A percentile compares a stretch with the other conserved stretches of the same genome.
These are phyloP conservation scores for Penicillium expansum DNA, from an alignment of 2,329 filamentous ascomycete genomes.

Conservation along the genomic window DNA sequence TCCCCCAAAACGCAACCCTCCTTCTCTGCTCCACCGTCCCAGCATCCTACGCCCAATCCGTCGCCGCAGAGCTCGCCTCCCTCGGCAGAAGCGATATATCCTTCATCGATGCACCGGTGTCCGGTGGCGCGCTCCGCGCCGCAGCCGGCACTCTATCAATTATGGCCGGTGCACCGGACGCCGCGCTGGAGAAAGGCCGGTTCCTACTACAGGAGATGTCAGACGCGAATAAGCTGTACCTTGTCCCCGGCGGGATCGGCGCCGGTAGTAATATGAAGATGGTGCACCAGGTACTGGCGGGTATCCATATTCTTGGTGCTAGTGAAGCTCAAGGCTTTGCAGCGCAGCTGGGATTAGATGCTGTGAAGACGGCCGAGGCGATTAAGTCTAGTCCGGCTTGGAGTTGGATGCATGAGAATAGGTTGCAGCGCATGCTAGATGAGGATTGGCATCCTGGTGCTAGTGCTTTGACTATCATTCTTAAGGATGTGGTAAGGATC, in stretches of 20 bases:
- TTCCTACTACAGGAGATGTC: constrained; percentile 64
- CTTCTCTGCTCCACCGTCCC: constrained; percentile 70
- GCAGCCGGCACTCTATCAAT: constrained; percentile 72
- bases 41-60: constrained; percentile 61
- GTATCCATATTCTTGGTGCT: constrained; percentile 60
- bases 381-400: constrained; percentile 51
- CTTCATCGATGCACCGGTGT: constrained; percentile 70
- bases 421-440: constrained; percentile 55
- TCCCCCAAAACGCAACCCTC: constrained; percentile 60
- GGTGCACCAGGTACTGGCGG: constrained; percentile 63
- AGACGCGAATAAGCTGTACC: constrained; percentile 57
- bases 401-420: constrained; percentile 64
- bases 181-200: constrained; percentile 56
- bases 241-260: constrained; percentile 60
- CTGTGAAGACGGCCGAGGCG: constrained; percentile 41
- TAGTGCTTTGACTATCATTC: constrained; percentile 59
- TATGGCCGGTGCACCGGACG: constrained; percentile 64
- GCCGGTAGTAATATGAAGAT: constrained; percentile 63
- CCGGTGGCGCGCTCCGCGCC: constrained; percentile 66
- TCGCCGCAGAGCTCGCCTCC: constrained; percentile 56
- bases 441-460: constrained; percentile 55
- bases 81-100: constrained; percentile 60
- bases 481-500: constrained; percentile 53
- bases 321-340: constrained; percentile 63
- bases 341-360: constrained; percentile 54